phyloP scores from a whole-genome alignment of 176 grass and related monocot species.

The Eleusine indica region DNA sequence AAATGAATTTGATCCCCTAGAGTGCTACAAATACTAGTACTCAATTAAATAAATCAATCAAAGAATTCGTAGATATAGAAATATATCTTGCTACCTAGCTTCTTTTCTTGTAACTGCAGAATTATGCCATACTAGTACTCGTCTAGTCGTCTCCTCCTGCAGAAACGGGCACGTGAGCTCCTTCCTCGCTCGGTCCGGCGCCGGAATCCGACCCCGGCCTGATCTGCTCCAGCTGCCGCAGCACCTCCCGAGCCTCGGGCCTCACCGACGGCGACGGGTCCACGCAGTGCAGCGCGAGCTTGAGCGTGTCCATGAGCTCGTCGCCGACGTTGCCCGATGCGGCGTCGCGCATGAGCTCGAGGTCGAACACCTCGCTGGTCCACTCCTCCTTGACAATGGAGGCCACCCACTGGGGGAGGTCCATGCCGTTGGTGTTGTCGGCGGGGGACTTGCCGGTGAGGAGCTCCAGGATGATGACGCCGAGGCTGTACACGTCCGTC shows the following conservation, averaged over 20 bases:
- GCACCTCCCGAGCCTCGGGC: slow-evolving; percentile 67
- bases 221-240: slow-evolving; percentile 82
- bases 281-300: slow-evolving; percentile 86
- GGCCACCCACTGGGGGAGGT: slow-evolving; percentile 85
- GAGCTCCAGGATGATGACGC: slow-evolving; percentile 83
- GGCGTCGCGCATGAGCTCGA: slow-evolving; percentile 76
- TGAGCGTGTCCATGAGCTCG: slow-evolving; percentile 82
- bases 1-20: no score
- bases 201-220: slow-evolving; percentile 47
- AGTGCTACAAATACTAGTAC: no score
- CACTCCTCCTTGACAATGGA: slow-evolving; percentile 90
- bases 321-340: slow-evolving; percentile 37
- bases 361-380: slow-evolving; percentile 93
- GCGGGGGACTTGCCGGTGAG: slow-evolving; percentile 81
- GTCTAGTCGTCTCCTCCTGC: slow-evolving; percentile 32
- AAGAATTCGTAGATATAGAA: slow-evolving; percentile 41
- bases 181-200: slow-evolving; percentile 35
- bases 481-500: slow-evolving; percentile 92
- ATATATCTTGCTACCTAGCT: slow-evolving; percentile 9
- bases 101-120: not conserved
- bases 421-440: slow-evolving; percentile 68
- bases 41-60: slow-evolving; percentile 26
- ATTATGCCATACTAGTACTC: slow-evolving; percentile 1
- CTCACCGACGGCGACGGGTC: slow-evolving; percentile 54
- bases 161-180: slow-evolving; percentile 27